These are phyloP conservation scores for Podosphaera xanthii DNA, from an alignment of 2,329 filamentous ascomycete genomes.

Conservation along the genomic window DNA sequence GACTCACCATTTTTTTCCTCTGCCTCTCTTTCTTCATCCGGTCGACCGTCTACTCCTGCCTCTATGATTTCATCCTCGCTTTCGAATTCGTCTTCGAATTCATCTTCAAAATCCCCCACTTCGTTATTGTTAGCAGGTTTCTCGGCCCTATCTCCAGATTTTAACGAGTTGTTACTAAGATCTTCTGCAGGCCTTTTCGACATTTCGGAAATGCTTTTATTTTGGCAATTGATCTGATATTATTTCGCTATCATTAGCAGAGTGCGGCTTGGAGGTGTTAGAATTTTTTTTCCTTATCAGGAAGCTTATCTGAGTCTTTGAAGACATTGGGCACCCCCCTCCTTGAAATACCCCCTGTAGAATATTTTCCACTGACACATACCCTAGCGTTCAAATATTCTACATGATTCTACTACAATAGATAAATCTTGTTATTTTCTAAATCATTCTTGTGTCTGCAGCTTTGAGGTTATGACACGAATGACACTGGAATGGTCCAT, in stretches of 20 bases:
- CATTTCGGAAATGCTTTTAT: slow-evolving; percentile 17
- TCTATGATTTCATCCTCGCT: slow-evolving; percentile 83
- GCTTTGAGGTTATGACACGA: too few relatives aligned
- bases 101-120: slow-evolving; percentile 77
- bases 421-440: too few relatives aligned
- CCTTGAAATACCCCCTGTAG: neutral
- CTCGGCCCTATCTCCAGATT: slow-evolving; percentile 36
- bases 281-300: slow-evolving; percentile 1
- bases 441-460: too few relatives aligned
- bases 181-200: slow-evolving; percentile 35
- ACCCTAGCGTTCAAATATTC: too few relatives aligned
- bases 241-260: neutral
- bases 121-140: slow-evolving; percentile 42
- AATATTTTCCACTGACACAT: too few relatives aligned
- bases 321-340: neutral
- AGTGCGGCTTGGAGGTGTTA: neutral
- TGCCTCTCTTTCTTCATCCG: slow-evolving; percentile 77
- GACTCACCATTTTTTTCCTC: slow-evolving; percentile 52
- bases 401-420: too few relatives aligned
- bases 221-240: neutral
- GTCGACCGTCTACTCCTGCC: slow-evolving; percentile 78
- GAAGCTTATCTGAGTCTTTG: neutral
- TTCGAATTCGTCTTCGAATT: slow-evolving; percentile 83
- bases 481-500: too few relatives aligned
- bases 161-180: slow-evolving; percentile 27